A percentile compares a stretch with the other conserved stretches of the same genome.
phyloP scores from a whole-genome alignment of 305 asterid species.

The Fraxinus albicans region DNA sequence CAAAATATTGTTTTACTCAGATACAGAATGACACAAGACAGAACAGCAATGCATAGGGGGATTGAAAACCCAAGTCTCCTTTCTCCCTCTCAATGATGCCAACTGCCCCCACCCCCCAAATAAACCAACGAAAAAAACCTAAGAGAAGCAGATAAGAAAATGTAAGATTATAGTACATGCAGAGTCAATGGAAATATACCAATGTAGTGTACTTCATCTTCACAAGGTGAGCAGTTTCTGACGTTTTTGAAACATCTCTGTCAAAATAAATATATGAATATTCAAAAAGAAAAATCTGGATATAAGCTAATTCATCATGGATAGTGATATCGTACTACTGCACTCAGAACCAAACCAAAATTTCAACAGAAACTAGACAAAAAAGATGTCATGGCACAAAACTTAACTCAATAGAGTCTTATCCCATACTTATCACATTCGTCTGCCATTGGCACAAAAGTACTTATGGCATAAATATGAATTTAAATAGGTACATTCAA shows the following conservation, averaged over 20 bases:
- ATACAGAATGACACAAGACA: background rate
- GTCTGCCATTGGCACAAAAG: background rate
- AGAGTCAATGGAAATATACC: conserved; percentile 43
- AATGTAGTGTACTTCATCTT: conserved; percentile 65
- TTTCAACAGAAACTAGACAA: background rate
- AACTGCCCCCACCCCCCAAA: background rate
- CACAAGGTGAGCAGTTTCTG: conserved; percentile 35
- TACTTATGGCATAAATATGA: background rate
- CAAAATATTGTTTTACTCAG: background rate
- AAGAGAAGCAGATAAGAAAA: background rate
- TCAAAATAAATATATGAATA: conserved; percentile 18
- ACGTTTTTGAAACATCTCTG: conserved; percentile 52
- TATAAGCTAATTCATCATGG: background rate
- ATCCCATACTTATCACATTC: background rate
- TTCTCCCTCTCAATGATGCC: background rate
- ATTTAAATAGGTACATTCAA: background rate
- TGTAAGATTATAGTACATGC: background rate
- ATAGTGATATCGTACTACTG: background rate
- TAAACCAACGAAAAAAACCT: background rate
- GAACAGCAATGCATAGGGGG: background rate
- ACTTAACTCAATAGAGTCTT: background rate
- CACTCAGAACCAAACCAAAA: background rate
- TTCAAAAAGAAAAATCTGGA: background rate
- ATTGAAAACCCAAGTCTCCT: background rate
- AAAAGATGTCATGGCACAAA: background rate